Conservation (phyloP, 495 filamentous ascomycete species). For the Saxophila tyrrhenica region DNA sequence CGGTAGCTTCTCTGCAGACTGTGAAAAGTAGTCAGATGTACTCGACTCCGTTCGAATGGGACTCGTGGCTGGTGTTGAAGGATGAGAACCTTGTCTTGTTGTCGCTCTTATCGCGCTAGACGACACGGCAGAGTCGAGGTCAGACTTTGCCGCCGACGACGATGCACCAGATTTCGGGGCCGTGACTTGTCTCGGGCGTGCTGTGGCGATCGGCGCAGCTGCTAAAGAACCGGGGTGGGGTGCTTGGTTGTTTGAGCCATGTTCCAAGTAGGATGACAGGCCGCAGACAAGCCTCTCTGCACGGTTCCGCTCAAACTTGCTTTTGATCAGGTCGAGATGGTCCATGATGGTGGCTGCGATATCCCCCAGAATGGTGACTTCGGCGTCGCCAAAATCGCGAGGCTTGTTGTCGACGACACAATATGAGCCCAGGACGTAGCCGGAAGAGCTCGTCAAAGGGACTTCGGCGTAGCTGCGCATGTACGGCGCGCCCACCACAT, state of each 20-base stretch:
- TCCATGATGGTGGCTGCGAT: constrained; percentile 1
- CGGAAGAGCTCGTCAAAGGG: constrained; percentile 6
- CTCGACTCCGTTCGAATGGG: background rate
- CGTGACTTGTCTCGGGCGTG: too few species aligned
- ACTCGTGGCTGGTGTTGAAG: background rate
- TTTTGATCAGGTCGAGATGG: constrained; percentile 1
- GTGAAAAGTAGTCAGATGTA: background rate
- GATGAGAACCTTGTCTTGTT: background rate
- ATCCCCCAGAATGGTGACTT: background rate
- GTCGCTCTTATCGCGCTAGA: background rate
- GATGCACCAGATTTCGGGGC: background rate
- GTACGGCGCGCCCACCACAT: constrained; percentile 2
- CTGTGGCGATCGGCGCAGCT: background rate
- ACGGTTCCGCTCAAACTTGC: background rate
- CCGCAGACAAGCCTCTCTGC: constrained; percentile 1
- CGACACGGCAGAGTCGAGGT: background rate
- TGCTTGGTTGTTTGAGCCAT: background rate
- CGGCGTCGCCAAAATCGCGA: background rate
- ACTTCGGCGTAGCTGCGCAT: constrained; percentile 11
- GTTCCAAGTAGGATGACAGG: background rate
- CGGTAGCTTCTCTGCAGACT: background rate
- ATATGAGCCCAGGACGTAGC: constrained; percentile 8
- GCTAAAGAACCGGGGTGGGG: background rate
- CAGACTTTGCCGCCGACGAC: background rate
- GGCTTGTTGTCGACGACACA: constrained; percentile 13